Evolutionary conservation across 768 basidiomycete genomes (phyloP).

Genomic region (Guyanaporus albipodus): DNA sequence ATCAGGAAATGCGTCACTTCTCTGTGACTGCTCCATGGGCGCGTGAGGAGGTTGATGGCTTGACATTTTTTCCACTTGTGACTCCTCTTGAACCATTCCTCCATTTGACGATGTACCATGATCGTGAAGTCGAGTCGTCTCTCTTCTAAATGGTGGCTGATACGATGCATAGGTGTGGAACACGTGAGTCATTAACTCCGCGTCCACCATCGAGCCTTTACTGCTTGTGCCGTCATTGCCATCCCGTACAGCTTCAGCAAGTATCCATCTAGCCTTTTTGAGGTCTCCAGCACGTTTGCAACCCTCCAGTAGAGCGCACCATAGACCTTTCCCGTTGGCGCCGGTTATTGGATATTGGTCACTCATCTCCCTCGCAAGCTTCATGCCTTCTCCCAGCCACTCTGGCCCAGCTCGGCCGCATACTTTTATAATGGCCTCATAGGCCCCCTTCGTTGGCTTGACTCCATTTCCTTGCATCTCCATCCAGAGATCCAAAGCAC

Average conservation of each 20-base stretch:
- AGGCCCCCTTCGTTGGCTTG: slow-evolving; percentile 62
- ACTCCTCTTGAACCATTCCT: slow-evolving; percentile 6
- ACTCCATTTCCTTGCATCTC: slow-evolving; percentile 84
- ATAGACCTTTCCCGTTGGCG: slow-evolving; percentile 52
- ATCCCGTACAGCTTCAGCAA: slow-evolving; percentile 64
- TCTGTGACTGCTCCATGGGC: slow-evolving; percentile 4
- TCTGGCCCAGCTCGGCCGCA: slow-evolving; percentile 65
- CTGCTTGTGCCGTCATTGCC: slow-evolving; percentile 15
- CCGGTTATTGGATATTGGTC: slow-evolving; percentile 49
- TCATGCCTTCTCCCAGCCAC: slow-evolving; percentile 79
- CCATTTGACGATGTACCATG: neutral
- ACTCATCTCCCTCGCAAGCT: slow-evolving; percentile 83
- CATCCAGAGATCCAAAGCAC: slow-evolving; percentile 87
- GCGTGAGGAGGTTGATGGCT: neutral
- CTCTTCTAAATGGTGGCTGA: slow-evolving; percentile 61
- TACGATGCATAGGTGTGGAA: slow-evolving; percentile 89
- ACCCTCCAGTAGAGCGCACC: slow-evolving; percentile 83
- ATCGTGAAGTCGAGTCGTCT: slow-evolving; percentile 42
- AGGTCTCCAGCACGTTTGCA: slow-evolving; percentile 86
- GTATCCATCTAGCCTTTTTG: slow-evolving; percentile 78
- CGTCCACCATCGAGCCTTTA: slow-evolving; percentile 44
- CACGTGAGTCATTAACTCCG: slow-evolving; percentile 73
- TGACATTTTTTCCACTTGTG: neutral
- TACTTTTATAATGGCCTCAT: slow-evolving; percentile 78
- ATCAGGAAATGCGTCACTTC: slow-evolving; percentile 1